Evolutionary conservation across 352 stramenopile species (phyloP), one percentile per base, ranked within the genome.

Genomic region (Globisporangium abappressorium): DNA sequence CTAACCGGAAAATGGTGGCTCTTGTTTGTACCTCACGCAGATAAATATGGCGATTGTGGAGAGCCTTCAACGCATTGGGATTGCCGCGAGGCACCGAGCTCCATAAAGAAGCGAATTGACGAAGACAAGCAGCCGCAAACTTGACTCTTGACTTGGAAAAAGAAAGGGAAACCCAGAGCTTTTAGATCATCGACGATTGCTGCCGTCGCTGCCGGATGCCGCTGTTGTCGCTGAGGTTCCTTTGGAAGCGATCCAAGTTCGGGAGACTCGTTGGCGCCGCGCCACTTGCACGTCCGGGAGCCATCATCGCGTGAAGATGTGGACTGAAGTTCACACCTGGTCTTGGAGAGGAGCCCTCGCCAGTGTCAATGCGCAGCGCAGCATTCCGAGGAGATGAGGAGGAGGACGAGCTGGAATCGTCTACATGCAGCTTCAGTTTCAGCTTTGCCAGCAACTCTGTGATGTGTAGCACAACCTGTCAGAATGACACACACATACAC

Each of bases 21-120:
- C 43, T 60, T 60, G 55, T 22, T 59, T 60, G 55, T 60, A 8
- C 28, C 8, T 60, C 7, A 18, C 47, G 51, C 68, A 91, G 82
- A 76, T 92, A 20, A 91, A 93, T 70, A 62, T 93, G 55, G 63
- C 70, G 14, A 89, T 93, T 54, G 83, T 93, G 26, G 74, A 82
- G 49, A 80, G 73, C 3, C 74, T 85, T 15, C 78, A 93, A 57
- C 72, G 74, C 6, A 73, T 89, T 57, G 53, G 62, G 15, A 62
- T 90, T 22, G 55, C 62, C 53, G 72, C 69, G 24, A 47, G 68
- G 26, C 76, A 79, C 26, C 43, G 62, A 20, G 47, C 3, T 33
- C 30, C 30, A 6, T 33, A 33, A 33, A 33, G 3, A 33, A 33
- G 30, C 30, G 30, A 33, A 33, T 33, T 33, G 30, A 5, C 30